phyloP scores from a whole-genome alignment of 192 early-diverging fungal species.

The Glomus cerebriforme region DNA sequence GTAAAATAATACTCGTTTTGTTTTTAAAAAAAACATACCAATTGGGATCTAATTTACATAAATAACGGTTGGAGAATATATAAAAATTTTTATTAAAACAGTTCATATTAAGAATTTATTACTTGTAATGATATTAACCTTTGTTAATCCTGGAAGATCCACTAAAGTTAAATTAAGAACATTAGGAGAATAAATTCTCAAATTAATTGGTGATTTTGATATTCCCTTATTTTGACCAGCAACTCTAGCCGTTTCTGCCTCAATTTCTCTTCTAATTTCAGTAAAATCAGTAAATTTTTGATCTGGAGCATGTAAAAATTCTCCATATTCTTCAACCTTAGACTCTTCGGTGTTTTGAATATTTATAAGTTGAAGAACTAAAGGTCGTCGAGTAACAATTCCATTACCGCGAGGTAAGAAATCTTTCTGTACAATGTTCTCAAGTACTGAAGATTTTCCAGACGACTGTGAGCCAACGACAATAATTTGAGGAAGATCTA shows the following conservation, averaged over 20 bases:
- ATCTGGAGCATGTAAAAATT: conserved; percentile 77
- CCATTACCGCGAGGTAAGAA: conserved; percentile 93
- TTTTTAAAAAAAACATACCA: conserved; percentile 39
- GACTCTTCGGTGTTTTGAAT: conserved; percentile 45
- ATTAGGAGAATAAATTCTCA: conserved; percentile 74
- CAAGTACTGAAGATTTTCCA: conserved; percentile 97
- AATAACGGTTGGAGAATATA: not conserved
- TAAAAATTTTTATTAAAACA: not conserved
- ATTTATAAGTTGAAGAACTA: conserved; percentile 80
- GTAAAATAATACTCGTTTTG: no score
- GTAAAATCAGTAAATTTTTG: conserved; percentile 75
- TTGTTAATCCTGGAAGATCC: conserved; percentile 82
- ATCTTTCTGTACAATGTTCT: conserved; percentile 97
- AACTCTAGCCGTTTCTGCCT: conserved; percentile 75
- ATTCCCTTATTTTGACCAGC: conserved; percentile 83
- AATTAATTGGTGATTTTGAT: conserved; percentile 72
- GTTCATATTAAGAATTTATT: not conserved
- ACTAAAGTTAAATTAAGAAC: conserved; percentile 82
- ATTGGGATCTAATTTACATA: conserved; percentile 41
- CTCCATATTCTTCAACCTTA: conserved; percentile 42
- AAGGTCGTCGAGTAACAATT: conserved; percentile 80
- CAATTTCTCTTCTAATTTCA: conserved; percentile 79
- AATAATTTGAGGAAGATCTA: conserved; percentile 85
- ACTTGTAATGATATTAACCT: conserved; percentile 46
- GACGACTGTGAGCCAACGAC: conserved; percentile 86